Evolutionary conservation across 2,329 filamentous ascomycete genomes (phyloP).

Genomic region (Fusarium staphyleae): DNA sequence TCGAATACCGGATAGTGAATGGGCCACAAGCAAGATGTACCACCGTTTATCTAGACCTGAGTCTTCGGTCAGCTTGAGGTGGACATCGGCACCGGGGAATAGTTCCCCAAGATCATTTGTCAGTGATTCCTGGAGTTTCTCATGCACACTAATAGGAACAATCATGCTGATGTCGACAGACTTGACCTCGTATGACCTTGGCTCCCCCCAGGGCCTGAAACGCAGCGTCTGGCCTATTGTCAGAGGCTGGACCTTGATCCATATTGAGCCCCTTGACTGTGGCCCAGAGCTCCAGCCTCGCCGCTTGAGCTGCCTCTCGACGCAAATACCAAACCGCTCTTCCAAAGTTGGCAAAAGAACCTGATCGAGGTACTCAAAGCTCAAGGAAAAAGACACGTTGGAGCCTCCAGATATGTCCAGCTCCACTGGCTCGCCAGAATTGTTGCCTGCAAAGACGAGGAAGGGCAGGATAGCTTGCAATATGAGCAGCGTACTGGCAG

Average conservation of each 20-base stretch:
- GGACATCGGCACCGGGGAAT: slow-evolving; percentile 54
- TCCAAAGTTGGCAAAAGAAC: slow-evolving; percentile 64
- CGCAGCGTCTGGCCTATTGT: slow-evolving; percentile 47
- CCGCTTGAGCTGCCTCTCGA: slow-evolving; percentile 53
- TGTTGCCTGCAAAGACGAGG: slow-evolving; percentile 60
- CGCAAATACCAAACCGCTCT: slow-evolving; percentile 55
- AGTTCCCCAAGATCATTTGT: slow-evolving; percentile 48
- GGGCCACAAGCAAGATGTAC: slow-evolving; percentile 65
- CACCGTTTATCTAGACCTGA: slow-evolving; percentile 59
- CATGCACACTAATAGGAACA: slow-evolving; percentile 54
- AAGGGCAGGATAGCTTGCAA: slow-evolving; percentile 68
- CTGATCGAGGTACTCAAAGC: slow-evolving; percentile 69
- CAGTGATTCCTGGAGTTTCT: slow-evolving; percentile 51
- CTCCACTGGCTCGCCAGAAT: slow-evolving; percentile 52
- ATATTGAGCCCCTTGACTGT: slow-evolving; percentile 51
- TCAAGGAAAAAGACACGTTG: slow-evolving; percentile 63
- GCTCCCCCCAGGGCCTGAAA: slow-evolving; percentile 41
- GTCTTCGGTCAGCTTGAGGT: slow-evolving; percentile 58
- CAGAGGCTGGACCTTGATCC: slow-evolving; percentile 51
- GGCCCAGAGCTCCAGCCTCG: slow-evolving; percentile 62
- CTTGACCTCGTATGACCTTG: slow-evolving; percentile 48
- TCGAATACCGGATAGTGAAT: slow-evolving; percentile 52
- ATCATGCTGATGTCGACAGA: slow-evolving; percentile 60
- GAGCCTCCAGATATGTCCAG: slow-evolving; percentile 65
- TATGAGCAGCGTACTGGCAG: slow-evolving; percentile 63